Base-by-base conservation (phyloP, 306 rosid species). In the Geum urbanum region DNA sequence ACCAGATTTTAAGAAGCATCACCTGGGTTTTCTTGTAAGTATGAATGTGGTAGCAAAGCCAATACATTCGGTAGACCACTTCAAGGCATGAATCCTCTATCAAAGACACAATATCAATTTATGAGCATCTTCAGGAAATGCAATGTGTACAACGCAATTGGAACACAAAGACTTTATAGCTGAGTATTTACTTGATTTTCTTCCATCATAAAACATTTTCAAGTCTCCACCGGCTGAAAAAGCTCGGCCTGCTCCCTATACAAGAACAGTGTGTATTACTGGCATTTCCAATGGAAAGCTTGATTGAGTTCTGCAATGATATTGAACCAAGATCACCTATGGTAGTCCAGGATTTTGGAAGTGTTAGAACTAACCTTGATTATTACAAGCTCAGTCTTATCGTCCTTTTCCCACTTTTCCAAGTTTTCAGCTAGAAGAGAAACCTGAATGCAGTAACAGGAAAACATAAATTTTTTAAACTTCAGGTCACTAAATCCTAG, bases 221-320 rank as follows among this genome's bases (percentile, higher is more conserved):
- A 94, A 74, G 80, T 94, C 98, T 20, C 97, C 98, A 63, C 98
- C 97, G 1, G 98, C 97, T 40, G 88, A 94, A 71, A 90, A 94
- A 51, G 96, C 98, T 72, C 98, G 81, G 48, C 98, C 97, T 70
- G 86, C 77, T 32, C 98, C 98, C 97, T 94, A 49, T n/a, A 62
- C 56, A 66, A 41, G 55, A 70, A 48, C 66, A 48, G 47, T 62
- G 4, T 51, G 63, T 24, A 51, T n/a, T 40, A 39, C 6, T 53
- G 22, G 13, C 19, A 14, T 35, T 6, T 15, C 0, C 59, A 39
- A 0, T 32, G 10, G 7, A 65, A 14, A 7, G 1, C 35, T 40
- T n/a, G 19, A 47, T 4, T 8, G 37, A 9, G 15, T n/a, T 43
- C 32, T 19, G 16, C 2, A 5, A 24, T 43, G 40, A 43, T 1